A percentile compares a stretch with the other conserved stretches of the same genome.
Conservation (phyloP, 768 basidiomycete species). For the Rhizopogon vinicolor region DNA sequence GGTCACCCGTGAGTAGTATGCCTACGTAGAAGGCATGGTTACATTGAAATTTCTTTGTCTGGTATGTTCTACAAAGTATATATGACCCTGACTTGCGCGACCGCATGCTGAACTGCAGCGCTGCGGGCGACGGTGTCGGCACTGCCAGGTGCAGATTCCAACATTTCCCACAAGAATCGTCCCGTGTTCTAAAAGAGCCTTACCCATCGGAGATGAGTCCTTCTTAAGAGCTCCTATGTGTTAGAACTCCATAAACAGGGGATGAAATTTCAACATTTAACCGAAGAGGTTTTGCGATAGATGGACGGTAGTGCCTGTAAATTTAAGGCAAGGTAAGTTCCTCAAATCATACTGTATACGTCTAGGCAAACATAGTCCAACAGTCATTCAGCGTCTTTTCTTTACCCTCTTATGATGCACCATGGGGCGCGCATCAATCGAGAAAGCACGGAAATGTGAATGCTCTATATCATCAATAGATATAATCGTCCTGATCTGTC, state of each 20-base stretch:
- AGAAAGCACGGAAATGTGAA: not conserved
- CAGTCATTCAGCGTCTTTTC: not conserved
- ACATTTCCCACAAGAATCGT: not conserved
- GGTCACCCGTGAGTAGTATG: not conserved
- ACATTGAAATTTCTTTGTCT: not conserved
- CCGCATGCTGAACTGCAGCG: not conserved
- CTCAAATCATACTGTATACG: not conserved
- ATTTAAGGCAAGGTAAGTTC: not conserved
- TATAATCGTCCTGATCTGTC: too few relatives aligned
- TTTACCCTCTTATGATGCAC: not conserved
- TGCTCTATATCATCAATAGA: too few relatives aligned
- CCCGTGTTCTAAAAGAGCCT: not conserved
- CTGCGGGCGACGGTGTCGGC: not conserved
- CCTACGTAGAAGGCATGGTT: not conserved
- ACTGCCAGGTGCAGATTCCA: not conserved
- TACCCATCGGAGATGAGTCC: not conserved
- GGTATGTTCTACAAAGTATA: not conserved
- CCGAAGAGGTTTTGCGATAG: too few relatives aligned
- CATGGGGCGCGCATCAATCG: not conserved
- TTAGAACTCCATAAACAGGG: too few relatives aligned
- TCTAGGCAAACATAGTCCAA: too few relatives aligned
- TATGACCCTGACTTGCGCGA: not conserved
- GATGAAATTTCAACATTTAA: too few relatives aligned
- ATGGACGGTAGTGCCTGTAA: too few relatives aligned
- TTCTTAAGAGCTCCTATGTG: not conserved